Evolutionary conservation across 2,329 filamentous ascomycete species (phyloP), one percentile per base, ranked within the genome.

Genomic region (Aspergillus pseudotamarii): DNA sequence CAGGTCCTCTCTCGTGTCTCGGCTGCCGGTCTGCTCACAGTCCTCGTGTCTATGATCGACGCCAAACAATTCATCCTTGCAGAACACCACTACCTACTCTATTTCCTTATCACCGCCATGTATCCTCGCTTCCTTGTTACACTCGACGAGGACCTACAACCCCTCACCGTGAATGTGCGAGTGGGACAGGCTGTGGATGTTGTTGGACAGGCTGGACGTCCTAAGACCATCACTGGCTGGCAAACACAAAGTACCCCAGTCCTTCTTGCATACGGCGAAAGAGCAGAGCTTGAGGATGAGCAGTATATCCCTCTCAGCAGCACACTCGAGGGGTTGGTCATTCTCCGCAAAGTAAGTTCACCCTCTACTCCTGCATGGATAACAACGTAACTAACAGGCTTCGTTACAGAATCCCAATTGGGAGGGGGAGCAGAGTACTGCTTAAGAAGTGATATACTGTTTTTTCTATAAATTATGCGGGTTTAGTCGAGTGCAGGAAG

Each of bases 241-340:
- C 95, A 99, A 81, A 99, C 95, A 69, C 95, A 99, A 84, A 97
- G 92, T 82, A 99, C 95, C n/a, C 95, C 95, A 0, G 95, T 99
- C 54, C 84, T 99, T 63, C 83, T 99, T 72, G 90, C 92, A n/a
- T 91, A 97, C 75, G 95, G 96, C 34, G 95, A 99, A 84, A 87
- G 96, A 72, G 95, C 95, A 11, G 95, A 99, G 83, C 83, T 99
- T 57, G 95, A 99, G 79, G 95, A 99, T 73, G 95, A 99, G 82
- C 90, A 99, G 82, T 99, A 98, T 78, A 90, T 98, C 68, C 92
- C 91, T 79, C 82, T 99, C 75, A 96, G 90, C 77, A 95, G 89
- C 82, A 96, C 90, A 59, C 85, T 99, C 66, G 95, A 99, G 82
- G 95, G 95, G 36, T 84, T 99, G 73, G 94, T 97, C 61, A 98